These are phyloP conservation scores for Bipolaris zeicola DNA, from an alignment of 2,329 filamentous ascomycete genomes.

Conservation along the genomic window DNA sequence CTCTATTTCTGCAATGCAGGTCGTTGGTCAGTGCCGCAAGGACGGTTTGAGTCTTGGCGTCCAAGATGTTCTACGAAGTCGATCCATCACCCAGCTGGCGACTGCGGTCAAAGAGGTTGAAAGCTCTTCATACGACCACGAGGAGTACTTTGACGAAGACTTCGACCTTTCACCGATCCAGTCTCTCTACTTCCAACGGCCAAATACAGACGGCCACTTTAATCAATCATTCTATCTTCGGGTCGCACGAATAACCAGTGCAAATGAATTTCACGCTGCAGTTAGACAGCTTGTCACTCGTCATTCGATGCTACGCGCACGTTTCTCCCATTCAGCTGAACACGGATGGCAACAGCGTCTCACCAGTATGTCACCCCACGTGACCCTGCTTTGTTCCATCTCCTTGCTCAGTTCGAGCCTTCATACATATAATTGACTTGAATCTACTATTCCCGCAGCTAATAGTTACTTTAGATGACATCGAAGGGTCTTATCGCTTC, in stretches of 20 bases:
- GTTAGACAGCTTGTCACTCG: slow-evolving; percentile 34
- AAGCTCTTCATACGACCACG: slow-evolving; percentile 19
- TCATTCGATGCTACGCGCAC: slow-evolving; percentile 44
- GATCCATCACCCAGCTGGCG: slow-evolving; percentile 50
- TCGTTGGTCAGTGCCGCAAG: slow-evolving; percentile 55
- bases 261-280: slow-evolving; percentile 30
- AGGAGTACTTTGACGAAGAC: slow-evolving; percentile 36
- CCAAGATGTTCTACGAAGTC: slow-evolving; percentile 56
- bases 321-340: slow-evolving; percentile 32
- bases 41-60: slow-evolving; percentile 54
- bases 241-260: slow-evolving; percentile 32
- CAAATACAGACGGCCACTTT: slow-evolving; percentile 42
- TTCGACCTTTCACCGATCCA: slow-evolving; percentile 45
- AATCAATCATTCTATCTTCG: slow-evolving; percentile 45
- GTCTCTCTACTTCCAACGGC: slow-evolving; percentile 39
- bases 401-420: not conserved
- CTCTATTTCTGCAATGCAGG: slow-evolving; percentile 59
- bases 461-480: slow-evolving; percentile 22
- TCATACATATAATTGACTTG: not conserved
- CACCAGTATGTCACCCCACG: slow-evolving; percentile 25
- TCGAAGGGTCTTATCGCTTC: slow-evolving; percentile 37
- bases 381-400: not conserved
- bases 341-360: slow-evolving; percentile 41
- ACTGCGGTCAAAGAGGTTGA: slow-evolving; percentile 28
- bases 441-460: not conserved